Conservation (phyloP, 257 asterid genomes). For the Verbascum thapsus region DNA sequence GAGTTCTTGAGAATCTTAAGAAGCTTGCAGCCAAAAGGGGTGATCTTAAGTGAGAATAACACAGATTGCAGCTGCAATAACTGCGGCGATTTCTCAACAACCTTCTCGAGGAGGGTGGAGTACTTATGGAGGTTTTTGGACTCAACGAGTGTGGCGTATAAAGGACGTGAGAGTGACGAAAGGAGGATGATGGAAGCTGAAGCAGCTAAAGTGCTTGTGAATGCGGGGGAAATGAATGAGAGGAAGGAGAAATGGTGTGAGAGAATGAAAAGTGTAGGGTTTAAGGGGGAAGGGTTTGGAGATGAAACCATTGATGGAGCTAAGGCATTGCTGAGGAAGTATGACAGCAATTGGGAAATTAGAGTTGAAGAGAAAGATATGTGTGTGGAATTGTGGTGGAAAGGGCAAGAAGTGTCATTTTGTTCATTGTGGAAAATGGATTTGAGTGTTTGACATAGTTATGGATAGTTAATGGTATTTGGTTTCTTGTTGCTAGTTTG, state of each 20-base stretch:
- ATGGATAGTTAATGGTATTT: not conserved
- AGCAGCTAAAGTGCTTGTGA: slow-evolving; percentile 68
- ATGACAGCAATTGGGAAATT: slow-evolving; percentile 78
- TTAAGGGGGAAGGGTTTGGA: slow-evolving; percentile 50
- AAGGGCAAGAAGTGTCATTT: slow-evolving; percentile 78
- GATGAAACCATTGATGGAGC: slow-evolving; percentile 80
- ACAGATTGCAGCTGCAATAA: slow-evolving; percentile 66
- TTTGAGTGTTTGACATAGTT: slow-evolving; percentile 23
- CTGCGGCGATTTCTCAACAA: slow-evolving; percentile 71
- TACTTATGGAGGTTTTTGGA: slow-evolving; percentile 75
- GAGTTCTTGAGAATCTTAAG: slow-evolving; percentile 49
- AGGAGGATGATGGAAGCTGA: slow-evolving; percentile 90
- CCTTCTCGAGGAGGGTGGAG: slow-evolving; percentile 70
- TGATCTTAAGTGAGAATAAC: slow-evolving; percentile 69
- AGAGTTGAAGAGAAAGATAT: slow-evolving; percentile 62
- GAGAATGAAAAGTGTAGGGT: slow-evolving; percentile 66
- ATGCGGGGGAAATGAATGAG: slow-evolving; percentile 70
- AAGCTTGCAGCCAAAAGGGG: slow-evolving; percentile 62
- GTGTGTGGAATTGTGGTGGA: slow-evolving; percentile 71
- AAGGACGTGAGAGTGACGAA: slow-evolving; percentile 78
- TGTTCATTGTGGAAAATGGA: slow-evolving; percentile 73
- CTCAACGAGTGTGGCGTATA: slow-evolving; percentile 68
- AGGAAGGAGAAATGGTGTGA: slow-evolving; percentile 78
- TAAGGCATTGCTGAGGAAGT: slow-evolving; percentile 72
- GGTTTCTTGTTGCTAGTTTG: not conserved